Conservation (phyloP, 495 filamentous ascomycete genomes). For the Xylaria flabelliformis region DNA sequence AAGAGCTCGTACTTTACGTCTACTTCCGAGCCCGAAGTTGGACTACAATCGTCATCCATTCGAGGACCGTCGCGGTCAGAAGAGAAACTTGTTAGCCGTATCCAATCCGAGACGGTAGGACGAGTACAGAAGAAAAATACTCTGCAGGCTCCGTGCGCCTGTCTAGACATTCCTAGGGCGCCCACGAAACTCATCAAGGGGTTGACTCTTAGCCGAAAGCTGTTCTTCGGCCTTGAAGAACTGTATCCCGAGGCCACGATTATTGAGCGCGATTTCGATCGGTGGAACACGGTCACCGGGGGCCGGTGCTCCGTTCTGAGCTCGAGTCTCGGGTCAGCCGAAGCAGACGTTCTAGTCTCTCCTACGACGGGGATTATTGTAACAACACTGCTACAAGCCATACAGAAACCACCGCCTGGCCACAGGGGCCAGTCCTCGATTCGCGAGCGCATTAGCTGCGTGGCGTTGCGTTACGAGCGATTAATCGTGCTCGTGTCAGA, state of each 20-base stretch:
- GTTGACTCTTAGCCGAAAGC: conserved; percentile 32
- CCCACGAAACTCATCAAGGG: conserved; percentile 38
- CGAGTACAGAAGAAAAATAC: neutral
- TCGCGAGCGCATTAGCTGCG: conserved; percentile 60
- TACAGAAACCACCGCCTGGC: conserved; percentile 73
- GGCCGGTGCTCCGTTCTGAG: conserved; percentile 39
- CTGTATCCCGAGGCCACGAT: conserved; percentile 59
- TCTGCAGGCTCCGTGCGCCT: conserved; percentile 31
- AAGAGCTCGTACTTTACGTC: conserved; percentile 35
- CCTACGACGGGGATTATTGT: conserved; percentile 71
- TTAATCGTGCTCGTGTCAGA: conserved; percentile 75
- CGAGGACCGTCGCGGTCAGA: neutral
- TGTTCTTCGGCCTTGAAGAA: conserved; percentile 50
- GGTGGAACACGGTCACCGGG: conserved; percentile 46
- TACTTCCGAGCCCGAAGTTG: neutral
- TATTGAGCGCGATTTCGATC: conserved; percentile 65
- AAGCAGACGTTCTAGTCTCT: conserved; percentile 80
- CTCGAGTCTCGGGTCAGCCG: conserved; percentile 49
- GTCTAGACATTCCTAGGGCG: neutral
- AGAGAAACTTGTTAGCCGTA: neutral
- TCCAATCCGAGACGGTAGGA: neutral
- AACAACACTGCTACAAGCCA: conserved; percentile 75
- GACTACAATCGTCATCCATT: neutral
- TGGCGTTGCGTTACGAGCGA: conserved; percentile 69
- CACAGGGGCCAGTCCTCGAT: conserved; percentile 56